A percentile compares a stretch with the other conserved stretches of the same genome.
phyloP scores from a whole-genome alignment of 768 basidiomycete genomes.

The Mycena crocata region DNA sequence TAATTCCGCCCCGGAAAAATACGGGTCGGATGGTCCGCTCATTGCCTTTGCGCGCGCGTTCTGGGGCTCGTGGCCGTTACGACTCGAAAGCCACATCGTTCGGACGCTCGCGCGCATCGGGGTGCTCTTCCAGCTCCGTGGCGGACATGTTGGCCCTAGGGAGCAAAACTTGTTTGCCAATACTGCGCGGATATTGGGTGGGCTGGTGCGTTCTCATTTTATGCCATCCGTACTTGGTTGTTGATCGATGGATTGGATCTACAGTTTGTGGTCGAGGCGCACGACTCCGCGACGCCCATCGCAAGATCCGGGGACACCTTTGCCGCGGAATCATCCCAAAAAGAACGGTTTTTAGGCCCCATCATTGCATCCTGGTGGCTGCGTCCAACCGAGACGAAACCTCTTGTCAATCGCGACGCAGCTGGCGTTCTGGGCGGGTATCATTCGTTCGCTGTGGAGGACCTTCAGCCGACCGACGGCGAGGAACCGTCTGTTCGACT shows the following conservation, averaged over 20 bases:
- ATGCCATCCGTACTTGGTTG: not conserved
- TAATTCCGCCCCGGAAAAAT: not conserved
- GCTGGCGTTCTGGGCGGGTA: slow-evolving; percentile 12
- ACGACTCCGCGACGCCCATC: slow-evolving; percentile 5
- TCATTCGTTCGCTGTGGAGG: slow-evolving; percentile 22
- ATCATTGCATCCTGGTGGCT: slow-evolving; percentile 21
- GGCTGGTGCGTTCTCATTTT: slow-evolving; percentile 4
- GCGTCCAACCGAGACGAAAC: not conserved
- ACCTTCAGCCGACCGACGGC: not conserved
- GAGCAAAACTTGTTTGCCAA: not conserved
- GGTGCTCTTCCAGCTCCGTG: not conserved
- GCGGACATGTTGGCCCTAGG: not conserved
- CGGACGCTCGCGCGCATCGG: not conserved
- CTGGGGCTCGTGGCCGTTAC: slow-evolving; percentile 15
- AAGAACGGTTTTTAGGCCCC: too few relatives aligned
- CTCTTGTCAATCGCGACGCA: too few relatives aligned
- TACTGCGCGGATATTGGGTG: not conserved
- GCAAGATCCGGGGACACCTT: not conserved
- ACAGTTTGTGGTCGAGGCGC: slow-evolving; percentile 23
- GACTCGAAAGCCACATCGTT: slow-evolving; percentile 12
- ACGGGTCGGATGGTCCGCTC: not conserved
- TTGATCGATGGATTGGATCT: too few relatives aligned
- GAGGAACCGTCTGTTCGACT: slow-evolving; percentile 5
- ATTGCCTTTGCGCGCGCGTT: slow-evolving; percentile 20
- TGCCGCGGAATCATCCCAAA: too few relatives aligned